These are phyloP conservation scores for Colletotrichum sp. DNA, from an alignment of 2,329 filamentous ascomycete species.

Conservation along the genomic window DNA sequence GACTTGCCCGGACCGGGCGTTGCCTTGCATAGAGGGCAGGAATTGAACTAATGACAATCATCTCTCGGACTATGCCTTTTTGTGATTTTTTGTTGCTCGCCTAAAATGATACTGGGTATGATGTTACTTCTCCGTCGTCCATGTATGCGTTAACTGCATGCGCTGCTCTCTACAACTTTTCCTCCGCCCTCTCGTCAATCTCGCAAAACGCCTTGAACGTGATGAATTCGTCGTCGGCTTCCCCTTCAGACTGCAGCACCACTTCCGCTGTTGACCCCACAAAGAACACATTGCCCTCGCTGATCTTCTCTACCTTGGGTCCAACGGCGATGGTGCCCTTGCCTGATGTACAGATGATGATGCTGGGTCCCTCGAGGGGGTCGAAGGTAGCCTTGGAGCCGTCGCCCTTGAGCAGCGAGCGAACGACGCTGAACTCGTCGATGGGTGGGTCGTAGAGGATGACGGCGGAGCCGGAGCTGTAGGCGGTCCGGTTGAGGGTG, in stretches of 20 bases:
- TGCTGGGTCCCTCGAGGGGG: slow-evolving; percentile 84
- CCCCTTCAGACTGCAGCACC: slow-evolving; percentile 72
- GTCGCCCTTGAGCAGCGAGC: slow-evolving; percentile 72
- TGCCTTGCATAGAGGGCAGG: background rate
- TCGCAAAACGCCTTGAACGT: slow-evolving; percentile 97
- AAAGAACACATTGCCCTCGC: slow-evolving; percentile 79
- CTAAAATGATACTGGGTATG: slow-evolving; percentile 13
- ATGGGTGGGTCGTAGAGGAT: slow-evolving; percentile 94
- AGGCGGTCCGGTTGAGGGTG: slow-evolving; percentile 80
- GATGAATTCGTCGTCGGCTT: slow-evolving; percentile 72
- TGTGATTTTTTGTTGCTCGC: background rate
- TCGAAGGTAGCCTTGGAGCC: slow-evolving; percentile 90
- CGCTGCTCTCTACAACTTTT: slow-evolving; percentile 29
- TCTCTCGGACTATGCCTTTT: background rate
- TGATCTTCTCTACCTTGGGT: slow-evolving; percentile 76
- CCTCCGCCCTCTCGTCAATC: slow-evolving; percentile 56
- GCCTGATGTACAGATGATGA: slow-evolving; percentile 88
- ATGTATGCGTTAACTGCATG: background rate
- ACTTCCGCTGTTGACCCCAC: slow-evolving; percentile 88
- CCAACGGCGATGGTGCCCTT: slow-evolving; percentile 86
- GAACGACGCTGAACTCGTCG: slow-evolving; percentile 91
- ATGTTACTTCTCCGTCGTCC: background rate
- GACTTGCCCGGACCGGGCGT: background rate
- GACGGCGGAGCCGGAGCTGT: slow-evolving; percentile 75
- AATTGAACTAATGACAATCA: background rate